Percentiles rank a stretch among this genome's conserved stretches.
Evolutionary conservation across 78 protist genomes (phyloP).

Genomic region (Guillardia theta): DNA sequence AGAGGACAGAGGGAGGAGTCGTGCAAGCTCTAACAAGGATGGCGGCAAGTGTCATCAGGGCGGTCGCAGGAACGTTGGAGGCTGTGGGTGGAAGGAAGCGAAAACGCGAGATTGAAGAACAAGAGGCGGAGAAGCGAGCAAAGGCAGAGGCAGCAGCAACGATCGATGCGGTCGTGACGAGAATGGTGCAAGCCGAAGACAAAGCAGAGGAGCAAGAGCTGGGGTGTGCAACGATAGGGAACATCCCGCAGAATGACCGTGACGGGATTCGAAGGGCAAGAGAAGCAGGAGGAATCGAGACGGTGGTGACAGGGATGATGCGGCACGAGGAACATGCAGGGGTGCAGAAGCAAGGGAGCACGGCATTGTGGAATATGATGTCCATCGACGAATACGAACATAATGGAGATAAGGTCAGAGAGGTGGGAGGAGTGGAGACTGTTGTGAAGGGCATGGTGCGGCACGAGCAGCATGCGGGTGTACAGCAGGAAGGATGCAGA

Average conservation of each 20-base stretch:
- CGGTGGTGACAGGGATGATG: background rate
- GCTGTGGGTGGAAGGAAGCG: background rate
- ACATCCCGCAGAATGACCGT: background rate
- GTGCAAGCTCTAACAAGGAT: background rate
- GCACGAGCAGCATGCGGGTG: background rate
- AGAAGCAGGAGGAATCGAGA: background rate
- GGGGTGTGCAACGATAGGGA: background rate
- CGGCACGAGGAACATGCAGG: background rate
- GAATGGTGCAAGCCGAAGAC: background rate
- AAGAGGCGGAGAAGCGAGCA: background rate
- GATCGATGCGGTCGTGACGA: background rate
- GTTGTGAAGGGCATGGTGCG: background rate
- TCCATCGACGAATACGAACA: background rate
- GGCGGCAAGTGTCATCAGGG: background rate
- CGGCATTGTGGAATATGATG: background rate
- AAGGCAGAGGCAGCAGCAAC: background rate
- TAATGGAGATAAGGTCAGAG: background rate
- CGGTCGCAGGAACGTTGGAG: background rate
- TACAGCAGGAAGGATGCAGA: background rate
- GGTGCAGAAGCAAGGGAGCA: background rate
- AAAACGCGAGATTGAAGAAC: background rate
- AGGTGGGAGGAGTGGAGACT: background rate
- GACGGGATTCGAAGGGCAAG: background rate
- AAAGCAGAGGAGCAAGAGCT: background rate
- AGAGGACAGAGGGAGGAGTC: background rate